Evolutionary conservation across 164 flowering plant genomes (phyloP).

Genomic region (Chimonanthus praecox): DNA sequence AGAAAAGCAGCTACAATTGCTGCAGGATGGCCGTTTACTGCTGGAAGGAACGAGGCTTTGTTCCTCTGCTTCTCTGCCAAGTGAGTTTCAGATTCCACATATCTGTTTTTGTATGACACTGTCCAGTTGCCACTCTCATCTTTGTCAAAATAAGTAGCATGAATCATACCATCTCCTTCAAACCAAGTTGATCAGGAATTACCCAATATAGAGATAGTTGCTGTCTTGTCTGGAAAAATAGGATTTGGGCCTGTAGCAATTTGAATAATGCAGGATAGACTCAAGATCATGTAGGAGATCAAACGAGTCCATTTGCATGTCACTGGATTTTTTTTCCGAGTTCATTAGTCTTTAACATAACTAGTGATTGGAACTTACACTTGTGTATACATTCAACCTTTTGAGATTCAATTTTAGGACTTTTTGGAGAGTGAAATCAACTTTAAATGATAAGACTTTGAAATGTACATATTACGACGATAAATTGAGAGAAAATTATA

Average conservation of each 20-base stretch:
- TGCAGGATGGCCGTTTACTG: conserved; percentile 5
- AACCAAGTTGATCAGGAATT: conserved; percentile 8
- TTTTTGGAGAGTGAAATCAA: background rate
- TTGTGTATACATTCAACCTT: too few species aligned
- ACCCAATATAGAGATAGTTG: conserved; percentile 7
- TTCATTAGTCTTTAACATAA: background rate
- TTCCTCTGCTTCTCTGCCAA: conserved; percentile 8
- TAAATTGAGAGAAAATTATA: too few species aligned
- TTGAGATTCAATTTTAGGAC: background rate
- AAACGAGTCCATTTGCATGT: background rate
- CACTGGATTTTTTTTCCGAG: background rate
- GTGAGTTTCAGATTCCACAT: conserved; percentile 8
- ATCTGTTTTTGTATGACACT: conserved; percentile 12
- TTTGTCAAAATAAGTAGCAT: conserved; percentile 14
- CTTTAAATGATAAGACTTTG: too few species aligned
- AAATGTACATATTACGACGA: too few species aligned
- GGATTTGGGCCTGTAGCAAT: conserved; percentile 10
- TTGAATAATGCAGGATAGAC: background rate
- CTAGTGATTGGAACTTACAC: background rate
- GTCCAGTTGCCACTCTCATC: conserved; percentile 13
- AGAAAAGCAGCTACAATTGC: conserved; percentile 10
- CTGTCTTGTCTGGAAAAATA: background rate
- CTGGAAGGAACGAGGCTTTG: conserved; percentile 17
- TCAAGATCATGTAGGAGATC: background rate
- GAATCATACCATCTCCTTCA: conserved; percentile 14